Percentiles rank a stretch among this genome's conserved stretches.
Evolutionary conservation across 1,284 basidiomycete species (phyloP).

Genomic region (Cryptococcus amylolentus): DNA sequence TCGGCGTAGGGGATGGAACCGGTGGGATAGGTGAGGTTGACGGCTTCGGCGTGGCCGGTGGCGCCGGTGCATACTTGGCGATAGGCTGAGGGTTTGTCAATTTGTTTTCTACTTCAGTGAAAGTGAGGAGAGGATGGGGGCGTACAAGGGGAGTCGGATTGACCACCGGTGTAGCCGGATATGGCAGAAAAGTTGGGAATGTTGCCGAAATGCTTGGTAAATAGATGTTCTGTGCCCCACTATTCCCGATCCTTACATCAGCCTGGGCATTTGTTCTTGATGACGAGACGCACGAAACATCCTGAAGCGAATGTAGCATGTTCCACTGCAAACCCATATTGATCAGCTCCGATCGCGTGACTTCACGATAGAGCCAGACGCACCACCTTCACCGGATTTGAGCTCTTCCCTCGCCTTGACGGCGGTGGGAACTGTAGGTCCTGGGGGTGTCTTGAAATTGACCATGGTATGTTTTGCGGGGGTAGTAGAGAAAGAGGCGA

Average conservation of each 20-base stretch:
- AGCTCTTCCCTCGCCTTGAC: constrained; percentile 40
- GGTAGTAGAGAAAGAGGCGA: constrained; percentile 21
- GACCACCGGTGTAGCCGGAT: constrained; percentile 80
- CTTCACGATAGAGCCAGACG: constrained; percentile 8
- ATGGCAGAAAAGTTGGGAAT: constrained; percentile 58
- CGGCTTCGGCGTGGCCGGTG: constrained; percentile 87
- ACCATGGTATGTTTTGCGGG: constrained; percentile 21
- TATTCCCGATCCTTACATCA: constrained; percentile 7
- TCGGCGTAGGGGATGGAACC: constrained; percentile 71
- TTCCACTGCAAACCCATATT: constrained; percentile 49
- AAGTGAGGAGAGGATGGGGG: neutral
- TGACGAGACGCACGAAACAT: constrained; percentile 53
- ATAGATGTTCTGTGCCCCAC: constrained; percentile 85
- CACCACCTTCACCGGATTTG: constrained; percentile 42
- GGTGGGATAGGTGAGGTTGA: constrained; percentile 82
- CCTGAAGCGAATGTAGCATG: constrained; percentile 73
- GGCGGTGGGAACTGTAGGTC: constrained; percentile 49
- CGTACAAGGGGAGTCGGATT: constrained; percentile 36
- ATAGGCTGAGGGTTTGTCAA: constrained; percentile 54
- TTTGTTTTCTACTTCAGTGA: neutral
- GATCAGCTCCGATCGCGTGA: neutral
- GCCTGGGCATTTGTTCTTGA: neutral
- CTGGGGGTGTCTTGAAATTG: constrained; percentile 37
- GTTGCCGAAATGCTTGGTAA: constrained; percentile 70
- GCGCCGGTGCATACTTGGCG: constrained; percentile 71